Base-by-base conservation (phyloP, 306 rosid species). In the Prosopis cineraria region DNA sequence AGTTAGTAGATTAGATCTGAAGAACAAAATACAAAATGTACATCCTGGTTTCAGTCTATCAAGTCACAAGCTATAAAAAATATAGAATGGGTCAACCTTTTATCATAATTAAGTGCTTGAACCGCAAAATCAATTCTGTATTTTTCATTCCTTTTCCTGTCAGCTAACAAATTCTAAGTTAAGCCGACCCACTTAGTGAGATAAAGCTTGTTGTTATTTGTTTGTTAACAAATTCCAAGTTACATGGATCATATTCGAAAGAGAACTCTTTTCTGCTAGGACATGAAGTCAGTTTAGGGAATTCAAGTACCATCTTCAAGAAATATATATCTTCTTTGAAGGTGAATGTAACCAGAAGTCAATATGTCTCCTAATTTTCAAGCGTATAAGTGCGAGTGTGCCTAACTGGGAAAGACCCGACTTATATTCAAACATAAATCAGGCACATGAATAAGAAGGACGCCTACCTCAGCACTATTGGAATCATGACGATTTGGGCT, bases 401-500 rank as follows among this genome's bases (percentile, higher is more conserved):
- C 67, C 84, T 65, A 67, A 40, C 60, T 33, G 24, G 41, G 24
- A 63, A 63, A 9, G 43, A 24, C 39, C 41, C 56, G 55, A 50
- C 44, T 76, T 64, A 60, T 72, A 70, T 72, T 40, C 73, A 58
- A 84, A 41, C 52, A 53, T 62, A 79, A 72, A 41, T 82, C 71
- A 33, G 47, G 19, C 19, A 17, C 17, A 52, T 25, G 66, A 79
- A 74, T 37, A 55, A 81, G 78, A 81, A 83, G 78, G 83, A 65
- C 77, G 62, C 86, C 19, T 89, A 94, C 98, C 93, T 88, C 87
- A 68, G 90, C 81, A 79, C 84, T 85, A 78, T 79, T 84, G 41
- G 93, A 79, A 58, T 85, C 88, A n/a, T 78, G 91, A 78, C 84
- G 84, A 72, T 39, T 66, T 66, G 71, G 71, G 44, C 71, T 66